Conservation (phyloP, 2,329 filamentous ascomycete species). For the Fusarium lateritium region DNA sequence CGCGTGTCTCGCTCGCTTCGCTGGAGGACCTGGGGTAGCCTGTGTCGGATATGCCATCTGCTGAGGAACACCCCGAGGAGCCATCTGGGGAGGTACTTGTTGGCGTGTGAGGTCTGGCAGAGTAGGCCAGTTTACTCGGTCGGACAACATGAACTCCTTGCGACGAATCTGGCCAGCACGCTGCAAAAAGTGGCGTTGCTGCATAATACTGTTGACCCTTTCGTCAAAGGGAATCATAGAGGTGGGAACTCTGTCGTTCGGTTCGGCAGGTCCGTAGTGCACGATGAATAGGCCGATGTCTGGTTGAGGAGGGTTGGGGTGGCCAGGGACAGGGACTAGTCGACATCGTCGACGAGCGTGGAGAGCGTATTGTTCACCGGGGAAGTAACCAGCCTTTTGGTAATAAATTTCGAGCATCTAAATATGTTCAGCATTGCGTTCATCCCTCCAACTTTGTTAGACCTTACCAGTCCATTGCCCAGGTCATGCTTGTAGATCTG, state of each 20-base stretch:
- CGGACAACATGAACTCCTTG: slow-evolving; percentile 95
- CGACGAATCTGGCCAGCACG: slow-evolving; percentile 85
- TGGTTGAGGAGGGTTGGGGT: slow-evolving; percentile 77
- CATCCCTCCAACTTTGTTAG: background rate
- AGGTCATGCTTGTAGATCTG: slow-evolving; percentile 81
- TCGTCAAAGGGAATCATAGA: slow-evolving; percentile 75
- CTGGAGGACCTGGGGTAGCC: slow-evolving; percentile 64
- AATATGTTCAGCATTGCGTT: slow-evolving; percentile 24
- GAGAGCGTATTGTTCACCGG: slow-evolving; percentile 79
- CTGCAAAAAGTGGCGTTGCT: slow-evolving; percentile 75
- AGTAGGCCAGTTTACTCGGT: slow-evolving; percentile 90
- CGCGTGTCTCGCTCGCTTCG: slow-evolving; percentile 68
- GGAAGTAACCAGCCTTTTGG: slow-evolving; percentile 84
- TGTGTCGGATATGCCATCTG: slow-evolving; percentile 75
- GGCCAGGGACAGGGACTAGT: slow-evolving; percentile 79
- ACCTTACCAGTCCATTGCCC: slow-evolving; percentile 70
- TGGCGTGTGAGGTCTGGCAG: slow-evolving; percentile 72
- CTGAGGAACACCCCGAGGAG: slow-evolving; percentile 67
- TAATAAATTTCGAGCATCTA: slow-evolving; percentile 91
- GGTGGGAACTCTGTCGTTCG: slow-evolving; percentile 79
- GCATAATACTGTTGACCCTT: slow-evolving; percentile 72
- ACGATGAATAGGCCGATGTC: slow-evolving; percentile 92
- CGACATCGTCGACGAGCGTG: slow-evolving; percentile 91
- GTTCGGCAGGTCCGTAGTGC: slow-evolving; percentile 86
- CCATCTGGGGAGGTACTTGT: slow-evolving; percentile 65